These are phyloP conservation scores for Ophiocordyceps camponoti-floridani DNA, from an alignment of 2,329 filamentous ascomycete genomes.

Conservation along the genomic window DNA sequence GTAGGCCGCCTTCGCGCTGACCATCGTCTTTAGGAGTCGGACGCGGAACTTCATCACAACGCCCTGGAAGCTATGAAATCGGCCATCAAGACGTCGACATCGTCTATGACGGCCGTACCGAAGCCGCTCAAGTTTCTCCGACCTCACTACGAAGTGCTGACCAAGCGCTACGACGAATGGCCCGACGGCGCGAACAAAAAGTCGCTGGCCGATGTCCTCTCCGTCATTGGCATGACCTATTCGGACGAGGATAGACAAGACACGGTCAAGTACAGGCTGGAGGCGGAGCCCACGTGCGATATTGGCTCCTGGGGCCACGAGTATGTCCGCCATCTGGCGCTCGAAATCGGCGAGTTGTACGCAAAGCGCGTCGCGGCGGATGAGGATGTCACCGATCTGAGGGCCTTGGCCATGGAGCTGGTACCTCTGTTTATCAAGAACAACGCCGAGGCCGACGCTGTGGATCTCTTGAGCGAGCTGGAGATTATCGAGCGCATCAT, in stretches of 20 bases:
- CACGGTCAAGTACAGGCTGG: conserved; percentile 84
- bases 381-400: conserved; percentile 65
- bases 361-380: conserved; percentile 74
- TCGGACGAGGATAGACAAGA: conserved; percentile 93
- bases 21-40: conserved; percentile 46
- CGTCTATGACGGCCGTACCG: conserved; percentile 96
- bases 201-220: conserved; percentile 82
- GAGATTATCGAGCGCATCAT: conserved; percentile 92
- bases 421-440: conserved; percentile 92
- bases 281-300: conserved; percentile 67
- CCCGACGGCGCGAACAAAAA: conserved; percentile 69
- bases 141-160: conserved; percentile 85
- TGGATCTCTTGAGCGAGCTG: conserved; percentile 90
- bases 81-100: conserved; percentile 97
- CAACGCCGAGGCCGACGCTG: conserved; percentile 94
- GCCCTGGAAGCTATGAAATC: conserved; percentile 93
- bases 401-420: conserved; percentile 66
- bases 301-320: conserved; percentile 97
- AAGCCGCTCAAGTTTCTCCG: conserved; percentile 96
- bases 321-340: conserved; percentile 85
- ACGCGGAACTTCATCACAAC: conserved; percentile 75
- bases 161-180: conserved; percentile 82
- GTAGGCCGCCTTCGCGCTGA: neutral
- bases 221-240: conserved; percentile 96
- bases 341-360: conserved; percentile 93